These are phyloP conservation scores for Fusarium cyanostomum DNA, from an alignment of 2,329 filamentous ascomycete species.

Conservation along the genomic window DNA sequence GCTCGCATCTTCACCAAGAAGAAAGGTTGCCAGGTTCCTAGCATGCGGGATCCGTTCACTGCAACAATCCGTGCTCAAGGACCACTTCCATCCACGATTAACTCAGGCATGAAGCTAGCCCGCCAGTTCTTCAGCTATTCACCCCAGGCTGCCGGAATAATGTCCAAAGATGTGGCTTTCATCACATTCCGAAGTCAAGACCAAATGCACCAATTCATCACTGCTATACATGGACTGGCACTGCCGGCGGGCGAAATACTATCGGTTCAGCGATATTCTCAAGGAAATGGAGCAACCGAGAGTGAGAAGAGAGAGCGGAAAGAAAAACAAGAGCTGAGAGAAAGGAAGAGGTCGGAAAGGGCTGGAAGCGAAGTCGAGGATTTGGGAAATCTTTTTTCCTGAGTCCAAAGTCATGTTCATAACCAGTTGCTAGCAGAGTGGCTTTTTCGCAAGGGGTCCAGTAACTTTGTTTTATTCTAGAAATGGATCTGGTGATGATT, in stretches of 20 bases:
- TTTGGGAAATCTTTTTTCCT: not conserved
- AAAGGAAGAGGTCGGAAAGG: not conserved
- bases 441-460: no score
- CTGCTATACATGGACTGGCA: not conserved
- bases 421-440: no score
- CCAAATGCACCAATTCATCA: not conserved
- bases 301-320: not conserved
- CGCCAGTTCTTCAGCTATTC: conserved; percentile 8
- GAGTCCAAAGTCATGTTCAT: no score
- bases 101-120: conserved; percentile 10
- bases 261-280: not conserved
- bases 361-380: not conserved
- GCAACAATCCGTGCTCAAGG: not conserved
- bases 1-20: conserved; percentile 5
- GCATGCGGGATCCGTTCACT: not conserved
- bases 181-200: conserved; percentile 12
- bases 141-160: not conserved
- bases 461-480: no score
- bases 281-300: not conserved
- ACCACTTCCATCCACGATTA: conserved; percentile 7
- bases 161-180: not conserved
- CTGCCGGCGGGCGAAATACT: conserved; percentile 6
- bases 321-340: not conserved
- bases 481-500: no score
- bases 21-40: not conserved